These are phyloP conservation scores for Cyphellophora attinorum DNA, from an alignment of 2,329 filamentous ascomycete genomes.

Conservation along the genomic window DNA sequence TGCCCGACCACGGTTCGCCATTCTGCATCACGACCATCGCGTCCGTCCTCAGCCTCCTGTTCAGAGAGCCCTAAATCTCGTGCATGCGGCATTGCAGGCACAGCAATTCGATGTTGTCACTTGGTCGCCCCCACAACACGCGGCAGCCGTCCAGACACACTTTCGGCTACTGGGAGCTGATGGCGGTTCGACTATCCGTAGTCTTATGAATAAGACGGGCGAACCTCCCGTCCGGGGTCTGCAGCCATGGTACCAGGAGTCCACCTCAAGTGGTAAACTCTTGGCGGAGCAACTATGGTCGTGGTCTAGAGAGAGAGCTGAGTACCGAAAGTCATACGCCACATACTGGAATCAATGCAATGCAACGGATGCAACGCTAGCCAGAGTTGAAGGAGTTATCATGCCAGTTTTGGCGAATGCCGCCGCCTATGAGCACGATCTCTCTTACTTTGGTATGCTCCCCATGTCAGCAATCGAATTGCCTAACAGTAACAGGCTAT, in stretches of 20 bases:
- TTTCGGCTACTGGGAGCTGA: conserved; percentile 38
- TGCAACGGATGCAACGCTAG: conserved; percentile 20
- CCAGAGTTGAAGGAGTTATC: conserved; percentile 48
- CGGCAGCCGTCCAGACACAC: conserved; percentile 6
- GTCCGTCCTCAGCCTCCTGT: conserved; percentile 12
- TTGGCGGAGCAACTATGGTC: conserved; percentile 2
- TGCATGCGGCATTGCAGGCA: conserved; percentile 24
- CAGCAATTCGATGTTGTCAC: conserved; percentile 42
- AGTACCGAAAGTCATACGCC: conserved; percentile 5
- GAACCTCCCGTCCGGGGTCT: conserved; percentile 50
- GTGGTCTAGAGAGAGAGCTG: conserved; percentile 1
- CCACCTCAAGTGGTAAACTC: conserved; percentile 3
- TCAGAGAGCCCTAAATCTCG: conserved; percentile 5
- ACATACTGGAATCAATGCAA: conserved; percentile 8
- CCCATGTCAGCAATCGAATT: conserved; percentile 2
- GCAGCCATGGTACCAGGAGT: conserved; percentile 4
- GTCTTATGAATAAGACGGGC: conserved; percentile 43
- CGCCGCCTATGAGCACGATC: conserved; percentile 7
- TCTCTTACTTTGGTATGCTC: conserved; percentile 9
- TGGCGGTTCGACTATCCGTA: conserved; percentile 52
- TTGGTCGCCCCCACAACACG: conserved; percentile 14
- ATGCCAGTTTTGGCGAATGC: conserved; percentile 51
- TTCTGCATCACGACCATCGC: conserved; percentile 8
- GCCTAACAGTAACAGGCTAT: conserved; percentile 32
- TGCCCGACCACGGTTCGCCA: conserved; percentile 6